phyloP scores from a whole-genome alignment of 2,329 filamentous ascomycete genomes.

The Aspergillus neoniger region DNA sequence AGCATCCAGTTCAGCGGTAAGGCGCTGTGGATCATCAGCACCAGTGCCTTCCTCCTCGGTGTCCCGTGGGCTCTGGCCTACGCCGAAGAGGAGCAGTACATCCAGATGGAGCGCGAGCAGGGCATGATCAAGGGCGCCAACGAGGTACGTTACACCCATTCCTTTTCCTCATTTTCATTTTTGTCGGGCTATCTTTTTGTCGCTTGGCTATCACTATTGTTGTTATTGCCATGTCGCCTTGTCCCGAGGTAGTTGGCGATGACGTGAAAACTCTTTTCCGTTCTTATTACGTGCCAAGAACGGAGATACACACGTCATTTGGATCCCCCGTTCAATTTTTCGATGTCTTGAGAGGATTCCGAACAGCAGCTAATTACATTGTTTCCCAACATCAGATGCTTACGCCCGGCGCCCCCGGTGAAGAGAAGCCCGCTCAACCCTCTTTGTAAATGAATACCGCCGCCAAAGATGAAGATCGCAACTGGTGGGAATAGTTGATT shows the following conservation, averaged over 20 bases:
- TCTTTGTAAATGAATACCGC: conserved; percentile 39
- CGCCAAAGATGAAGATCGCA: conserved; percentile 24
- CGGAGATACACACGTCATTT: neutral
- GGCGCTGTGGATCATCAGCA: conserved; percentile 86
- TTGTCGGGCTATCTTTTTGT: neutral
- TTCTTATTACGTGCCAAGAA: conserved; percentile 13
- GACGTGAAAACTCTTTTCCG: conserved; percentile 14
- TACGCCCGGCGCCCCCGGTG: conserved; percentile 38
- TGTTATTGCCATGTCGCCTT: neutral
- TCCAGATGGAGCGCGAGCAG: conserved; percentile 98
- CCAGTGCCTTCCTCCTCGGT: conserved; percentile 82
- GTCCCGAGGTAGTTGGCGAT: neutral
- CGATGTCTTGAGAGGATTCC: neutral
- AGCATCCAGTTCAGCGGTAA: conserved; percentile 71
- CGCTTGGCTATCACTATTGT: neutral
- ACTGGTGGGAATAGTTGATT: conserved; percentile 19
- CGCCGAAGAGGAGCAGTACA: conserved; percentile 92
- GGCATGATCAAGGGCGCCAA: conserved; percentile 90
- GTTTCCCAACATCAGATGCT: conserved; percentile 40
- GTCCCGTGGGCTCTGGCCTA: conserved; percentile 93
- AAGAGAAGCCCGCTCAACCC: conserved; percentile 36
- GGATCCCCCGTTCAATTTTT: neutral
- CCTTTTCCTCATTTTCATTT: neutral
- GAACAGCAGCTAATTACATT: conserved; percentile 18
- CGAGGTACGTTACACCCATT: conserved; percentile 58